These are phyloP conservation scores for Iris macrosiphon DNA, from an alignment of 106 monocot species.

Conservation along the genomic window DNA sequence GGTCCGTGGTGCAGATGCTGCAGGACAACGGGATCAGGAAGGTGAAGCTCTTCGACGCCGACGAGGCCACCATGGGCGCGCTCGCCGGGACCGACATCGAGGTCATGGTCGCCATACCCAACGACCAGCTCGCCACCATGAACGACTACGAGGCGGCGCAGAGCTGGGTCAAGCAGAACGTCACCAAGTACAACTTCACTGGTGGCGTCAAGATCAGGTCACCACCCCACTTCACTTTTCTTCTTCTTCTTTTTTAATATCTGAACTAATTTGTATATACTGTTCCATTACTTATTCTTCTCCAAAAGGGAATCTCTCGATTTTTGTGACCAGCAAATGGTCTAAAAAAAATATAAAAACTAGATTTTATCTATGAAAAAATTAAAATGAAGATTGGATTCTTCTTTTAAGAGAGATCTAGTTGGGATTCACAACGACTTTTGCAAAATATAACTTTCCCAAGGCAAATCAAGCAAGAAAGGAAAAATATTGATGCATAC, in stretches of 20 bases:
- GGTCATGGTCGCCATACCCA: conserved; percentile 48
- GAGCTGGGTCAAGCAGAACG: conserved; percentile 36
- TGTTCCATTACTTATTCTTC: not conserved
- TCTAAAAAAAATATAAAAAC: too few species aligned
- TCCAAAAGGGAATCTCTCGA: too few species aligned
- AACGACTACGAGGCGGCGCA: conserved; percentile 34
- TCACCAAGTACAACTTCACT: conserved; percentile 29
- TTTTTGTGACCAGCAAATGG: too few species aligned
- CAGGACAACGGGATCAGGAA: conserved; percentile 51
- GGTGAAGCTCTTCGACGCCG: conserved; percentile 51
- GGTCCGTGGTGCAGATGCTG: conserved; percentile 39
- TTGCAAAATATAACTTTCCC: too few species aligned
- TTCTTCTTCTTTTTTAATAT: not conserved
- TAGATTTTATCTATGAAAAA: too few species aligned
- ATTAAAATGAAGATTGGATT: too few species aligned
- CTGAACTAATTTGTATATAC: not conserved
- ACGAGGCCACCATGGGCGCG: conserved; percentile 22
- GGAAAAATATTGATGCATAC: too few species aligned
- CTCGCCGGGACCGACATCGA: conserved; percentile 34
- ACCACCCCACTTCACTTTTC: conserved; percentile 1
- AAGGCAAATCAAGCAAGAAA: too few species aligned
- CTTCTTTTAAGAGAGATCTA: too few species aligned
- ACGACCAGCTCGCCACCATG: conserved; percentile 30
- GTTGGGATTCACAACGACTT: too few species aligned
- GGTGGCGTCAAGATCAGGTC: conserved; percentile 47